A percentile compares a stretch with the other conserved stretches of the same genome.
phyloP scores from a whole-genome alignment of 352 stramenopile genomes.

The Phytophthora crassamura region DNA sequence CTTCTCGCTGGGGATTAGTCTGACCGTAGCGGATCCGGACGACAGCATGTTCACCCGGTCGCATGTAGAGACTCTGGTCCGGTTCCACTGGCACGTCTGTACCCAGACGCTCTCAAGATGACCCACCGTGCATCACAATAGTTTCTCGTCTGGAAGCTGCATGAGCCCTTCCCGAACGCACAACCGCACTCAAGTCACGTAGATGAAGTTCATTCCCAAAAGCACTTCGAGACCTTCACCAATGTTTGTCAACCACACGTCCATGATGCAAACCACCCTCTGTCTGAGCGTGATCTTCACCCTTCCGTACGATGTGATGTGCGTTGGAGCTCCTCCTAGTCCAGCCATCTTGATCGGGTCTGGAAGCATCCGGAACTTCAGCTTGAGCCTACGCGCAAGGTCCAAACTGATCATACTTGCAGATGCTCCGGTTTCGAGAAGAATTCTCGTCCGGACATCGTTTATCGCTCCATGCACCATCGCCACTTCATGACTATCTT shows the following conservation, averaged over 20 bases:
- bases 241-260: constrained; percentile 34
- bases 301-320: not conserved
- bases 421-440: not conserved
- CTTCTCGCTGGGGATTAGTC: not conserved
- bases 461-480: not conserved
- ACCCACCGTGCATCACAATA: too few species aligned
- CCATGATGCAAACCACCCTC: constrained; percentile 19
- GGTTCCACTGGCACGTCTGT: constrained; percentile 25
- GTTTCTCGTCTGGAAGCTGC: too few species aligned
- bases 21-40: not conserved
- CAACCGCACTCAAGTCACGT: too few species aligned
- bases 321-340: not conserved
- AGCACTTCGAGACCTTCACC: constrained; percentile 27
- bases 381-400: constrained; percentile 8
- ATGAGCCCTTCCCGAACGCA: too few species aligned
- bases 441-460: not conserved
- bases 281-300: constrained; percentile 46
- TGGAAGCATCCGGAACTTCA: not conserved
- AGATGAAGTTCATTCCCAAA: too few species aligned
- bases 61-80: not conserved
- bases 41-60: not conserved
- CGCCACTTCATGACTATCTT: not conserved
- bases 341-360: constrained; percentile 1
- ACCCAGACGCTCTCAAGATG: too few species aligned
- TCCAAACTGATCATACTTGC: constrained; percentile 4